Conservation (phyloP, 140 eudicot genomes). For the Flaveria floridana region DNA sequence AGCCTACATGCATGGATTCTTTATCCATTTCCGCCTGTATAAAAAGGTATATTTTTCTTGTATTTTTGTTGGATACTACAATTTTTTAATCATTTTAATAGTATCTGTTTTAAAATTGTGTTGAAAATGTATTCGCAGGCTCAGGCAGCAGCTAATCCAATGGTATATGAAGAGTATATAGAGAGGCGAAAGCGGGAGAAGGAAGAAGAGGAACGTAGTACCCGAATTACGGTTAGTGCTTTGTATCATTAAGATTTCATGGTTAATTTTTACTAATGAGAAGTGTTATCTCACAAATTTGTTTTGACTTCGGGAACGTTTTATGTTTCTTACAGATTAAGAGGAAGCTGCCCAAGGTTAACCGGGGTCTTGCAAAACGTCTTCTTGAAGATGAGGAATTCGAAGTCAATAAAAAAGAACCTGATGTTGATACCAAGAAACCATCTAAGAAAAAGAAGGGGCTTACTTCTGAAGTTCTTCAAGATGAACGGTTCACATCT, state of each 20-base stretch:
- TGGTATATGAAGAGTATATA: slow-evolving; percentile 71
- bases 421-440: slow-evolving; percentile 55
- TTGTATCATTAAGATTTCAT: neutral
- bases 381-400: slow-evolving; percentile 68
- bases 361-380: slow-evolving; percentile 55
- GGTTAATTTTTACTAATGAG: neutral
- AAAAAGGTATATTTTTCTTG: slow-evolving; percentile 54
- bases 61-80: neutral
- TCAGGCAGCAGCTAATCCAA: slow-evolving; percentile 68
- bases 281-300: neutral
- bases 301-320: neutral
- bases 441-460: slow-evolving; percentile 79
- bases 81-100: neutral
- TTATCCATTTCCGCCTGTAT: slow-evolving; percentile 68
- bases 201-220: slow-evolving; percentile 49
- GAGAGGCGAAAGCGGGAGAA: slow-evolving; percentile 73
- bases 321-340: slow-evolving; percentile 51
- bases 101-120: slow-evolving; percentile 3
- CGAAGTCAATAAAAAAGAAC: slow-evolving; percentile 47
- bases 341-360: slow-evolving; percentile 83
- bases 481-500: slow-evolving; percentile 56
- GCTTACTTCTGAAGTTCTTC: slow-evolving; percentile 57
- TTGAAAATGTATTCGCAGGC: slow-evolving; percentile 55
- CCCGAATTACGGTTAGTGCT: slow-evolving; percentile 77
- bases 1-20: slow-evolving; percentile 97